Evolutionary conservation across 441 rosid genomes (phyloP), one percentile per base, ranked within the genome.

Genomic region (Jatropha multifida): DNA sequence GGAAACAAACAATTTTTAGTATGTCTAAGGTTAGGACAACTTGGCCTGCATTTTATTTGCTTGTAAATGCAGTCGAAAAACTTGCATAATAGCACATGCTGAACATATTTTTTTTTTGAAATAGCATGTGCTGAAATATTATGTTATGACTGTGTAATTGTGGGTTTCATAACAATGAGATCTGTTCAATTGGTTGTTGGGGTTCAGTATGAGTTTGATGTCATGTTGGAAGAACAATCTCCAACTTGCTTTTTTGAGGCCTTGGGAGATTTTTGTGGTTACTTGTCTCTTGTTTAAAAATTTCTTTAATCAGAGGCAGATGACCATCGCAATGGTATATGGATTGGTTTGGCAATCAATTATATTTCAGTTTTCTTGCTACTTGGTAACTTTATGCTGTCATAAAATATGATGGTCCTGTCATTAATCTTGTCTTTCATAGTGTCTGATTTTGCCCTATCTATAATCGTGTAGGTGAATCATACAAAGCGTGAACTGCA

Each of bases 401-500:
- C 42, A 42, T 27, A 5, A 9, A 48, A 54, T 52, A 37, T 27
- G 48, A 10, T 61, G 52, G 20, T 61, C 48, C 37, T 58, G 38
- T 7, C 74, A 7, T 55, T 58, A 26, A 20, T 20, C 18, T 54
- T 18, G 15, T 5, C 17, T 40, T 11, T 18, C 15, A 7, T 27
- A 32, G 48, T 26, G 8, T 73, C 52, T 64, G 55, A 65, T 32
- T 65, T 64, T 65, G 2, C 54, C n/a, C 48, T 41, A 15, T 27
- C 13, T n/a, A 26, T 68, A 11, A 26, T 51, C 40, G 13, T 79
- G 75, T 46, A 96, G 98, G 99, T 96, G 69, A 88, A 96, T 67
- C 93, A 92, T 82, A 86, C 99, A 4, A 96, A 92, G 81, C 91
- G 97, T 1, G 97, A 91, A 74, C 76, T 91, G 80, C 97, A 91